Conservation (phyloP, 306 rosid genomes). For the Trifolium fragiferum region DNA sequence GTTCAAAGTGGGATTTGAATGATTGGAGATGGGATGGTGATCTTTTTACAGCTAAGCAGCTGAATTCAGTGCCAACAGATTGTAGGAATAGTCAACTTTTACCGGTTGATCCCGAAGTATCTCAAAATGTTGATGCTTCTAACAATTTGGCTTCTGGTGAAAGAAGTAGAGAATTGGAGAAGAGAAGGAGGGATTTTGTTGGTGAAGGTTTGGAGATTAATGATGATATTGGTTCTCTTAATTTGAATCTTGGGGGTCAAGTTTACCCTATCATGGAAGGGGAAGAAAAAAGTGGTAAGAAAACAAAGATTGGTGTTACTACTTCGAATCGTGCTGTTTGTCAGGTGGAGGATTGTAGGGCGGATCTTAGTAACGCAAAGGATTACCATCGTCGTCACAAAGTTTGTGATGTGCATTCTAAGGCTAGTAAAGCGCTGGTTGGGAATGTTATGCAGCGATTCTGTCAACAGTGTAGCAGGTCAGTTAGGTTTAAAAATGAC, state of each 20-base stretch:
- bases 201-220: slow-evolving; percentile 56
- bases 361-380: slow-evolving; percentile 84
- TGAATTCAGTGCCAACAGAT: slow-evolving; percentile 66
- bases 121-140: slow-evolving; percentile 49
- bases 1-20: slow-evolving; percentile 89
- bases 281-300: slow-evolving; percentile 72
- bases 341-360: slow-evolving; percentile 92
- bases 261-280: slow-evolving; percentile 67
- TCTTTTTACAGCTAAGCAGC: slow-evolving; percentile 71
- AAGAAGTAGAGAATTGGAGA: slow-evolving; percentile 70
- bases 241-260: slow-evolving; percentile 75
- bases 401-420: slow-evolving; percentile 90
- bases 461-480: slow-evolving; percentile 99
- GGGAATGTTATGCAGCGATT: slow-evolving; percentile 88
- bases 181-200: slow-evolving; percentile 60
- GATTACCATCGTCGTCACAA: slow-evolving; percentile 87
- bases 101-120: slow-evolving; percentile 59
- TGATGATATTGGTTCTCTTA: slow-evolving; percentile 65
- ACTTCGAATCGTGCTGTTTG: slow-evolving; percentile 72
- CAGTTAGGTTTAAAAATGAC: slow-evolving; percentile 45
- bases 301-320: slow-evolving; percentile 66
- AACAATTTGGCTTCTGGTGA: slow-evolving; percentile 63
- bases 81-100: slow-evolving; percentile 60
- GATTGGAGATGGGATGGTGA: slow-evolving; percentile 96
- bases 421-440: slow-evolving; percentile 76